phyloP scores from a whole-genome alignment of 2,329 filamentous ascomycete species.

The Aphanoascus verrucosus region DNA sequence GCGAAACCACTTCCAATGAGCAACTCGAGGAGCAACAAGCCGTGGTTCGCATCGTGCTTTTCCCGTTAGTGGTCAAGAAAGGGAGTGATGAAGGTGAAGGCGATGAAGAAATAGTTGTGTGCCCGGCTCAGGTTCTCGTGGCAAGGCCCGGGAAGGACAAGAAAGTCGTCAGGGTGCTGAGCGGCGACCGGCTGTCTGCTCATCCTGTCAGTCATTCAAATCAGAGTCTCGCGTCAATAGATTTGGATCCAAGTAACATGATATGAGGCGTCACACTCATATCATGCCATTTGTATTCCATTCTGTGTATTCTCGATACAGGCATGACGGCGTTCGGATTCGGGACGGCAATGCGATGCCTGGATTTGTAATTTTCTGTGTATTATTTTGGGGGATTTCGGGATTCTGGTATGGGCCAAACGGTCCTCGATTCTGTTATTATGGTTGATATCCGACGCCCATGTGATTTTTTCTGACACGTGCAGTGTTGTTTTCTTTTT shows the following conservation, averaged over 20 bases:
- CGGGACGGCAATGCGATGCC: neutral
- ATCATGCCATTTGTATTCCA: slow-evolving; percentile 10
- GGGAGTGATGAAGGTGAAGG: slow-evolving; percentile 78
- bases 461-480: neutral
- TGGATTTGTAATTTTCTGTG: neutral
- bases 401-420: no score
- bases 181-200: slow-evolving; percentile 36
- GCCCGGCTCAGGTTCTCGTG: slow-evolving; percentile 84
- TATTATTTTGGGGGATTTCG: no score
- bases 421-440: neutral
- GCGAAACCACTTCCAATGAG: slow-evolving; percentile 59
- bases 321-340: neutral
- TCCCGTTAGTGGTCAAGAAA: slow-evolving; percentile 93
- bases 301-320: neutral
- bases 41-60: slow-evolving; percentile 82
- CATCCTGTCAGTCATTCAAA: slow-evolving; percentile 29
- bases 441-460: neutral
- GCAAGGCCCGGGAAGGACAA: slow-evolving; percentile 43
- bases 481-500: neutral
- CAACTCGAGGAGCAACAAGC: slow-evolving; percentile 66
- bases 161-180: slow-evolving; percentile 29
- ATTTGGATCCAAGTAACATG: slow-evolving; percentile 36
- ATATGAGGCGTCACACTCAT: slow-evolving; percentile 36
- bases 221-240: slow-evolving; percentile 35
- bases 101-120: slow-evolving; percentile 91